These are phyloP conservation scores for Pyracantha coccinea DNA, from an alignment of 331 rosid genomes.

Conservation along the genomic window DNA sequence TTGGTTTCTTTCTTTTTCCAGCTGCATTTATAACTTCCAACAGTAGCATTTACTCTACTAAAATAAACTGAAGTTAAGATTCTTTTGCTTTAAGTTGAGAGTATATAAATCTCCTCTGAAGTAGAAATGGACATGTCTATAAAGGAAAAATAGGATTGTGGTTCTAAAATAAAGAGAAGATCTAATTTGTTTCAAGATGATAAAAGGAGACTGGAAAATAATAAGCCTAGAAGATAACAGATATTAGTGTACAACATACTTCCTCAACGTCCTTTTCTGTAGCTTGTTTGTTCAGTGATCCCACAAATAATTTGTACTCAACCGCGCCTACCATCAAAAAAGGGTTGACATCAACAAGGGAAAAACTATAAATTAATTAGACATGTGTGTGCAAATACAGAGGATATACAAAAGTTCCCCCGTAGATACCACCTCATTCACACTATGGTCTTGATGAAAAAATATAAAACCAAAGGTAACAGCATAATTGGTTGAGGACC, in stretches of 20 bases:
- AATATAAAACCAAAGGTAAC: neutral
- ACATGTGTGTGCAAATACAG: neutral
- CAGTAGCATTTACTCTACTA: neutral
- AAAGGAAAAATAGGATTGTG: neutral
- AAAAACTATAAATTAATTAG: neutral
- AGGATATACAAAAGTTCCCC: neutral
- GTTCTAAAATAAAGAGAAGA: slow-evolving; percentile 11
- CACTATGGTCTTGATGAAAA: neutral
- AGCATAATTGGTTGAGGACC: neutral
- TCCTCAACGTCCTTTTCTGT: slow-evolving; percentile 84
- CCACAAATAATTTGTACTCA: slow-evolving; percentile 94
- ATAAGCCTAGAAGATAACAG: slow-evolving; percentile 3
- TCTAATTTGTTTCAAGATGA: neutral
- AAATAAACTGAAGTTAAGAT: neutral
- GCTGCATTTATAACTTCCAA: neutral
- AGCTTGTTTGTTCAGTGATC: slow-evolving; percentile 87
- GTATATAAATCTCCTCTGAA: neutral
- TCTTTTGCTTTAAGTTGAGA: neutral
- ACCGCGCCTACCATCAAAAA: slow-evolving; percentile 63
- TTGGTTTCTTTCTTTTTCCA: slow-evolving; percentile 14
- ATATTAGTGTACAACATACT: slow-evolving; percentile 40
- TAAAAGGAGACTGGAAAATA: neutral
- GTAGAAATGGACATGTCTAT: neutral
- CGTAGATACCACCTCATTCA: neutral
- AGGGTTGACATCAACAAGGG: slow-evolving; percentile 20